Evolutionary conservation across 2,329 filamentous ascomycete species (phyloP).

Genomic region (Pseudocercospora musae): DNA sequence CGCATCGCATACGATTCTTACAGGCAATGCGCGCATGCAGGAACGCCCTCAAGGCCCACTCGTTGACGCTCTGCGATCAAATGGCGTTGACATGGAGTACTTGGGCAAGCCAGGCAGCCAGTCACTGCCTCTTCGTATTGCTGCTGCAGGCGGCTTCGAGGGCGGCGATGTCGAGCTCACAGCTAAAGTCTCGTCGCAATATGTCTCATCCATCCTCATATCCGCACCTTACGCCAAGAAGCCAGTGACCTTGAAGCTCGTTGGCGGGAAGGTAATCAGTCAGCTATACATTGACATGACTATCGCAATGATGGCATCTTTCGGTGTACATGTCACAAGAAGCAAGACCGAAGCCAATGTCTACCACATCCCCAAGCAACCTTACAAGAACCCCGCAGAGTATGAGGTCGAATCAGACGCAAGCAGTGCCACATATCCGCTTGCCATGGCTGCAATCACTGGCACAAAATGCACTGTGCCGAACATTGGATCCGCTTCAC

Average conservation of each 20-base stretch:
- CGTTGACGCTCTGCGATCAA: constrained; percentile 81
- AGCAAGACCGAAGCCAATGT: constrained; percentile 80
- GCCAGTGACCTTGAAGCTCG: constrained; percentile 81
- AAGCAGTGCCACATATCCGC: constrained; percentile 92
- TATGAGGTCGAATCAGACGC: constrained; percentile 96
- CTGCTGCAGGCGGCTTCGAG: constrained; percentile 76
- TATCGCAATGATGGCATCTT: constrained; percentile 92
- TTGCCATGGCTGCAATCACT: constrained; percentile 91
- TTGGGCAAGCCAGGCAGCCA: constrained; percentile 77
- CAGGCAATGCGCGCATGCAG: constrained; percentile 95
- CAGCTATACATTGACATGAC: constrained; percentile 99
- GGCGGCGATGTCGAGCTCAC: constrained; percentile 88
- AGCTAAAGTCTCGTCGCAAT: constrained; percentile 97
- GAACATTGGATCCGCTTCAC: constrained; percentile 87
- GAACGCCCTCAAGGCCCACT: constrained; percentile 88
- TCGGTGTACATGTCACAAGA: constrained; percentile 76
- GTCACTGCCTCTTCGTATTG: constrained; percentile 79
- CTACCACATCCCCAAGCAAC: constrained; percentile 84
- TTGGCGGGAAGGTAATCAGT: constrained; percentile 96
- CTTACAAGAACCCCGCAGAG: constrained; percentile 77
- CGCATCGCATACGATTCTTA: constrained; percentile 71
- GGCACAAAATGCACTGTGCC: constrained; percentile 94
- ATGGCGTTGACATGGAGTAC: constrained; percentile 85
- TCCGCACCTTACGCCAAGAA: constrained; percentile 95
- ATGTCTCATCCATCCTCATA: constrained; percentile 95